Conservation (phyloP, 352 stramenopile species). For the Blastocystis sp. region DNA sequence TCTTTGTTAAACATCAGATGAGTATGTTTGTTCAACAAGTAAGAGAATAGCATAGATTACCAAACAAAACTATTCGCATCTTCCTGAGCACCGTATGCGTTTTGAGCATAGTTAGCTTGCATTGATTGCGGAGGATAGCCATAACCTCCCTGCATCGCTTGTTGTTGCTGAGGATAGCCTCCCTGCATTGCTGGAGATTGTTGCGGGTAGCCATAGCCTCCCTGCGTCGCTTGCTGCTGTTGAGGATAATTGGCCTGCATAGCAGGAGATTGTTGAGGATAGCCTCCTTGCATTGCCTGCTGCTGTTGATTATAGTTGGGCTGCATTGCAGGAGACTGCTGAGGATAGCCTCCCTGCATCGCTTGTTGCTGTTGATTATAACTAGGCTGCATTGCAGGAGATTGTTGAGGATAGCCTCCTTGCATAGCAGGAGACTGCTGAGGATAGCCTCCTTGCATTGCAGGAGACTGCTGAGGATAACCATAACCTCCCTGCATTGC, state of each 20-base stretch:
- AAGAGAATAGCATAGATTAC: not conserved
- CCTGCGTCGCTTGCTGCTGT: not conserved
- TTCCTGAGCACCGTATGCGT: not conserved
- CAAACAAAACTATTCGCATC: not conserved
- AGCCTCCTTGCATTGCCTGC: not conserved
- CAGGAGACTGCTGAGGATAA: not conserved
- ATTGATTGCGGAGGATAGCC: not conserved
- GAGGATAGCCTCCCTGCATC: not conserved
- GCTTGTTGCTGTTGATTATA: not conserved
- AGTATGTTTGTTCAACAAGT: conserved; percentile 26
- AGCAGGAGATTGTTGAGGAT: not conserved
- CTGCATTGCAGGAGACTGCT: conserved; percentile 22
- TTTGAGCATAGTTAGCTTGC: not conserved
- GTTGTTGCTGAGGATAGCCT: not conserved
- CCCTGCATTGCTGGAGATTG: not conserved
- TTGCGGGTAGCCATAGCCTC: not conserved
- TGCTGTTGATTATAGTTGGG: not conserved
- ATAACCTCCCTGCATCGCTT: not conserved
- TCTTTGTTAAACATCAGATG: not conserved
- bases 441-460: not conserved
- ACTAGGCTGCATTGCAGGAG: not conserved
- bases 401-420: not conserved
- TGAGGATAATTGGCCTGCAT: not conserved
- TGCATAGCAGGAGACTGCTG: not conserved
- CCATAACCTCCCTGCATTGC: not conserved